Evolutionary conservation across 805 yeast species (phyloP), one percentile per base, ranked within the genome.

Genomic region (Starmerella kuoi): DNA sequence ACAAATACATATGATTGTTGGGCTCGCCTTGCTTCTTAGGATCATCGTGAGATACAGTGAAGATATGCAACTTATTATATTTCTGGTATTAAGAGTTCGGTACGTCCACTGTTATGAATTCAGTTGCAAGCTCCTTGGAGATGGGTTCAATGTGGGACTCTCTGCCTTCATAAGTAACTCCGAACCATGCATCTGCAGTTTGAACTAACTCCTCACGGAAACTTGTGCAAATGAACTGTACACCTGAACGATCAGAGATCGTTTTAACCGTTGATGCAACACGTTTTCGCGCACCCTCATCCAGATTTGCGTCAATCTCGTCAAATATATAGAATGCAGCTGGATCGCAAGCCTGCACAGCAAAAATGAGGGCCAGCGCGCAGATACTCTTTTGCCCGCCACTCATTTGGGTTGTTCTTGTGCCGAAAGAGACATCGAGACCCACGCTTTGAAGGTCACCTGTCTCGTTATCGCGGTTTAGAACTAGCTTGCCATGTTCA

Each of bases 381-480:
- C 97, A 87, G n/a, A 91, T 66, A 0, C 96, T 82, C 59, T 88
- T 88, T 57, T 91, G 98, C 9, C 98, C 98, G 31, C 98, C 98
- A 1, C 95, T 84, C 15, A 91, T 67, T 47, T 82, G 70, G 47
- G 79, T 81, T 51, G 86, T 95, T 56, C 78, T 78, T 8, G 93
- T 79, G 58, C 85, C 88, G 68, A 88, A 88, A 0, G 95, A 83
- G 2, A 87, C 96, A 8, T 79, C 69, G 41, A 91, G 83, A 0
- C 93, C 73, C 3, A 88, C 85, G 20, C 97, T 97, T 9, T 68
- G 65, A 57, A 80, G 84, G 19, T 54, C 57, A 28, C 49, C 42
- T 9, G 27, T 15, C 5, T 26, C 40, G 6, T 14, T 27, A 18
- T 38, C 32, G 19, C 66, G 67, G 55, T 67, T 80, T 63, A 88